A percentile compares a stretch with the other conserved stretches of the same genome.
phyloP scores from a whole-genome alignment of 2,329 filamentous ascomycete genomes.

The Colletotrichum costaricense region DNA sequence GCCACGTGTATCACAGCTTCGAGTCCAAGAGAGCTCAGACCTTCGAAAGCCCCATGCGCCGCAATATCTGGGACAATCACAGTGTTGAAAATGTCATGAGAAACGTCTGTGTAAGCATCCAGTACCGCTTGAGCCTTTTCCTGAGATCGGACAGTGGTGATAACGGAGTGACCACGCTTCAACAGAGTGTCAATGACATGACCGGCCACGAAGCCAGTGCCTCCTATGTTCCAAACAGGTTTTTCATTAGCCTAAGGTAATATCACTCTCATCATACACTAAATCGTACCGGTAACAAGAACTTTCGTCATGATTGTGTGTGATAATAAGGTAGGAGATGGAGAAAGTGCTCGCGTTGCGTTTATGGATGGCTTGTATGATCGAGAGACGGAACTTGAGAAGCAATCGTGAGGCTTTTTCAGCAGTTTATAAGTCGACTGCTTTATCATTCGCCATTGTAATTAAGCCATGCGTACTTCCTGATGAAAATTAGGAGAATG shows the following conservation, averaged over 20 bases:
- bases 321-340: too few species aligned
- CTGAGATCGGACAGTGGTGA: slow-evolving; percentile 23
- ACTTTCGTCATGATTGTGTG: slow-evolving; percentile 9
- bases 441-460: too few species aligned
- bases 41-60: slow-evolving; percentile 74
- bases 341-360: too few species aligned
- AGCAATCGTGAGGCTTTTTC: too few species aligned
- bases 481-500: too few species aligned
- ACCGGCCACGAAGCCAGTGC: slow-evolving; percentile 22
- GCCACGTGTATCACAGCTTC: slow-evolving; percentile 29
- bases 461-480: too few species aligned
- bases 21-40: slow-evolving; percentile 42
- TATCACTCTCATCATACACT: neutral
- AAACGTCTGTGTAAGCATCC: neutral
- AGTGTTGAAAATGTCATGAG: slow-evolving; percentile 47
- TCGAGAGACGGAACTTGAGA: too few species aligned
- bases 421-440: too few species aligned
- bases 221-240: neutral
- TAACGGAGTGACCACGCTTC: slow-evolving; percentile 4
- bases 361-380: too few species aligned
- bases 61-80: slow-evolving; percentile 80
- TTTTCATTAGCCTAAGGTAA: neutral
- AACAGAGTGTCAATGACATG: slow-evolving; percentile 23
- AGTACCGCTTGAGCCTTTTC: neutral
- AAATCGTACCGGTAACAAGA: slow-evolving; percentile 15